Conservation (phyloP, 2,329 filamentous ascomycete species). For the Cladosporium halotolerans region DNA sequence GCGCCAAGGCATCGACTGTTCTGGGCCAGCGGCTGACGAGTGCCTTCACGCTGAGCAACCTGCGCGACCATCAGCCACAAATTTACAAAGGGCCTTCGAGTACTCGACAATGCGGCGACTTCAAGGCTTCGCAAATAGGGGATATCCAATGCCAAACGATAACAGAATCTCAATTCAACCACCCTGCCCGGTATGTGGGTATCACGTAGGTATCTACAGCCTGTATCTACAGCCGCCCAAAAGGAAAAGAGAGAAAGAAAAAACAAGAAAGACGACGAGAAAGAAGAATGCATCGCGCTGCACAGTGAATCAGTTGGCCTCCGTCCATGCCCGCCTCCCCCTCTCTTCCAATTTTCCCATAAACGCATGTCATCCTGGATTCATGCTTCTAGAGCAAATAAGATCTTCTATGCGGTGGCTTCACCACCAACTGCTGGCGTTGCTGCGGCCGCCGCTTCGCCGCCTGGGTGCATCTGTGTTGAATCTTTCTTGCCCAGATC, state of each 20-base stretch:
- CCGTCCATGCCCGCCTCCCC: not conserved
- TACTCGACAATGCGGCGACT: no score
- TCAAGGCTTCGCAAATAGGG: no score
- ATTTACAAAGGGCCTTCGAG: no score
- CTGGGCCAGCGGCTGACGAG: no score
- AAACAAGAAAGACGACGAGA: not conserved
- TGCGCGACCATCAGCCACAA: no score
- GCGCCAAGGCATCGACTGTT: no score
- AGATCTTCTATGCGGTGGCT: not conserved
- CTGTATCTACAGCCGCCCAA: not conserved
- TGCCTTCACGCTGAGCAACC: no score
- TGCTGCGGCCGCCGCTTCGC: not conserved
- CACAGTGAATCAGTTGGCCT: not conserved
- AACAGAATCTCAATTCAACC: not conserved
- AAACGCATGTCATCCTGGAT: not conserved
- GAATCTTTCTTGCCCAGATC: slow-evolving; percentile 5
- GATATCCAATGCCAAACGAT: no score
- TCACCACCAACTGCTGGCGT: not conserved
- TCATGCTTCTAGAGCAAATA: not conserved
- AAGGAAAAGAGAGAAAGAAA: not conserved
- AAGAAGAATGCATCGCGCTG: not conserved
- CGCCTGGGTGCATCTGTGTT: slow-evolving; percentile 1
- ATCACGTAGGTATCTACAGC: not conserved
- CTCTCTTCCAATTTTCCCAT: not conserved
- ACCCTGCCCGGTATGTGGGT: not conserved